These are phyloP conservation scores for Coniochaeta pulveracea DNA, from an alignment of 2,329 filamentous ascomycete species.

Conservation along the genomic window DNA sequence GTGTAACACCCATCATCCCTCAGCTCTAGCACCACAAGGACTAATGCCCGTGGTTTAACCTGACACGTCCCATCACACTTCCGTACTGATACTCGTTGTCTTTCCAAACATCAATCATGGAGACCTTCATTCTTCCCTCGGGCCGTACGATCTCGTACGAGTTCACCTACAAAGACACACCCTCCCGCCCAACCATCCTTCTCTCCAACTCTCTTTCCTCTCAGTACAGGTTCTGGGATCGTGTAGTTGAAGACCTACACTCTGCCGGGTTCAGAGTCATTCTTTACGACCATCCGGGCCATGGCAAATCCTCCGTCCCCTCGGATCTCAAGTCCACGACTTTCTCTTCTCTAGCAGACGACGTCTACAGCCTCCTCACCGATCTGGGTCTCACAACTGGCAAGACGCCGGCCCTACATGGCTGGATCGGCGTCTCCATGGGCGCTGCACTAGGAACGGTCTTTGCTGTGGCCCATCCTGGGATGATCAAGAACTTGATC, in stretches of 20 bases:
- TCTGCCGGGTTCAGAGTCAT: constrained; percentile 24
- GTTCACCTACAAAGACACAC: constrained; percentile 3
- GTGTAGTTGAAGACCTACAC: constrained; percentile 22
- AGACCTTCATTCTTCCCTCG: constrained; percentile 1
- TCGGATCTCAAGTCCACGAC: constrained; percentile 21
- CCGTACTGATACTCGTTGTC: background rate
- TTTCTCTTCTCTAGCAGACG: constrained; percentile 25
- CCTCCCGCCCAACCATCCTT: constrained; percentile 19
- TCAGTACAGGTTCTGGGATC: constrained; percentile 25
- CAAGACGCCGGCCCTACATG: constrained; percentile 13
- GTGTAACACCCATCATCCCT: no score
- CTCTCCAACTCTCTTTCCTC: constrained; percentile 27
- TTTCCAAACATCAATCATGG: background rate
- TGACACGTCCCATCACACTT: background rate
- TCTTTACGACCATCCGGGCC: constrained; percentile 30
- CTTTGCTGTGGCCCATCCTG: constrained; percentile 26
- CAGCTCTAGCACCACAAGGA: no score
- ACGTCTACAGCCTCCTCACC: constrained; percentile 21
- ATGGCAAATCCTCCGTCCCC: constrained; percentile 25
- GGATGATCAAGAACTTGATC: constrained; percentile 23
- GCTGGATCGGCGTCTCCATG: constrained; percentile 33
- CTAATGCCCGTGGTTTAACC: no score
- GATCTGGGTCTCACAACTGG: constrained; percentile 13
- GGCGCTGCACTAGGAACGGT: constrained; percentile 27
- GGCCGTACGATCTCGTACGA: constrained; percentile 4